Evolutionary conservation across 352 stramenopile species (phyloP).

Genomic region (Globisporangium lucens): DNA sequence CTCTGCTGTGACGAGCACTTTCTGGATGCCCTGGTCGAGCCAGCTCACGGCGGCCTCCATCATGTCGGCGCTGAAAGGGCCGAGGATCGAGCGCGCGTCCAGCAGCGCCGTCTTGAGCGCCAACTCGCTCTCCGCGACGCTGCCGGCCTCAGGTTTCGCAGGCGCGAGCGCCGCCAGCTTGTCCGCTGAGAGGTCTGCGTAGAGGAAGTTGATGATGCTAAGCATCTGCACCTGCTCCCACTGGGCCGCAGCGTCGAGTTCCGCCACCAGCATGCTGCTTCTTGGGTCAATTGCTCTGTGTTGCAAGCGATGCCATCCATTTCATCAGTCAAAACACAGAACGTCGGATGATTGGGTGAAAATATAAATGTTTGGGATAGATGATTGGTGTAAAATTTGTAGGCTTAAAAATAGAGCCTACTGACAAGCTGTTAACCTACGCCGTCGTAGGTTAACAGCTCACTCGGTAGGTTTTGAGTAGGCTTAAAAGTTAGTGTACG

Average conservation of each 20-base stretch:
- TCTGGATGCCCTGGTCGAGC: constrained; percentile 61
- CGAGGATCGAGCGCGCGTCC: constrained; percentile 46
- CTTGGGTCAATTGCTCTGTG: constrained; percentile 4
- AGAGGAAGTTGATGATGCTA: constrained; percentile 44
- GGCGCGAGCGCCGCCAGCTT: constrained; percentile 32
- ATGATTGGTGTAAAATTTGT: neutral
- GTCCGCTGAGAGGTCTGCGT: constrained; percentile 28
- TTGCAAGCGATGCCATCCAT: neutral
- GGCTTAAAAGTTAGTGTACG: no score
- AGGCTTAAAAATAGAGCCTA: no score
- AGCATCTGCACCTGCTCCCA: constrained; percentile 31
- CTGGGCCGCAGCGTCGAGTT: constrained; percentile 15
- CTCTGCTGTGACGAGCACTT: constrained; percentile 50
- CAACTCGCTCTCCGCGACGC: constrained; percentile 22
- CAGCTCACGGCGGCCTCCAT: constrained; percentile 50
- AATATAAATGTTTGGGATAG: neutral
- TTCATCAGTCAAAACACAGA: neutral
- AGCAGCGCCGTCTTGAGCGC: constrained; percentile 44
- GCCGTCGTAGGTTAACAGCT: no score
- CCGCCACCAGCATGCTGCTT: constrained; percentile 29
- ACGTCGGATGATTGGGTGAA: neutral
- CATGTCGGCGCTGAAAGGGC: constrained; percentile 58
- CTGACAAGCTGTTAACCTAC: no score
- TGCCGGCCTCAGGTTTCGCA: neutral
- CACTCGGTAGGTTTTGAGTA: no score